Evolutionary conservation across 108 stramenopile genomes (phyloP).

Genomic region (Skeletonema tropicum): DNA sequence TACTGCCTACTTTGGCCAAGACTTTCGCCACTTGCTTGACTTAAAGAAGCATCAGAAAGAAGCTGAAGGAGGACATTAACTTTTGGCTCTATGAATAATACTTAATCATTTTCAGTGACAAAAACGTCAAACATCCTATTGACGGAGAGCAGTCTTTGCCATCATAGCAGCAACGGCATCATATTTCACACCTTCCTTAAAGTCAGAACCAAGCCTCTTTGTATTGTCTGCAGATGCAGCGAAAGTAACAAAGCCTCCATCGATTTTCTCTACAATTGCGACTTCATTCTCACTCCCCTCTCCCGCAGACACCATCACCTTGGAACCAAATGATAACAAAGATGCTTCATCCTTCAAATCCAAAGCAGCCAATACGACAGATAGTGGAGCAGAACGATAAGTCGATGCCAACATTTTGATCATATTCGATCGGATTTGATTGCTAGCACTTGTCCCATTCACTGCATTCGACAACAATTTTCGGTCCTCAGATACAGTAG

Average conservation of each 20-base stretch:
- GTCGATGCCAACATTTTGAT: conserved; percentile 66
- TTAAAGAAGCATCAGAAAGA: conserved; percentile 15
- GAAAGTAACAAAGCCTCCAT: conserved; percentile 63
- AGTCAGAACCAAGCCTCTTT: conserved; percentile 58
- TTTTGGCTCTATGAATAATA: neutral
- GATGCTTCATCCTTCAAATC: conserved; percentile 58
- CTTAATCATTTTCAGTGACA: conserved; percentile 3
- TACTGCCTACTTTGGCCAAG: conserved; percentile 82
- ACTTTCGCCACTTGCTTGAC: conserved; percentile 49
- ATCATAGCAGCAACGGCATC: conserved; percentile 46
- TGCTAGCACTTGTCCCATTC: conserved; percentile 43
- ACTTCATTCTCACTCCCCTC: conserved; percentile 35
- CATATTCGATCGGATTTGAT: conserved; percentile 56
- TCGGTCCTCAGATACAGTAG: conserved; percentile 48
- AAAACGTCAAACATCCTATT: conserved; percentile 13
- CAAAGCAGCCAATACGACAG: conserved; percentile 55
- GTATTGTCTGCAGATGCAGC: conserved; percentile 71
- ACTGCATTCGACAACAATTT: conserved; percentile 45
- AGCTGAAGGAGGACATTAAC: neutral
- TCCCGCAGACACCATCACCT: conserved; percentile 40
- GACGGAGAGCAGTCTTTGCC: conserved; percentile 40
- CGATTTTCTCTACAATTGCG: conserved; percentile 48
- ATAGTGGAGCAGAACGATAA: conserved; percentile 66
- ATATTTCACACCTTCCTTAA: conserved; percentile 52
- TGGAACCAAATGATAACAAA: conserved; percentile 36